These are phyloP conservation scores for Lupinus albus DNA, from an alignment of 306 rosid species.

Conservation along the genomic window DNA sequence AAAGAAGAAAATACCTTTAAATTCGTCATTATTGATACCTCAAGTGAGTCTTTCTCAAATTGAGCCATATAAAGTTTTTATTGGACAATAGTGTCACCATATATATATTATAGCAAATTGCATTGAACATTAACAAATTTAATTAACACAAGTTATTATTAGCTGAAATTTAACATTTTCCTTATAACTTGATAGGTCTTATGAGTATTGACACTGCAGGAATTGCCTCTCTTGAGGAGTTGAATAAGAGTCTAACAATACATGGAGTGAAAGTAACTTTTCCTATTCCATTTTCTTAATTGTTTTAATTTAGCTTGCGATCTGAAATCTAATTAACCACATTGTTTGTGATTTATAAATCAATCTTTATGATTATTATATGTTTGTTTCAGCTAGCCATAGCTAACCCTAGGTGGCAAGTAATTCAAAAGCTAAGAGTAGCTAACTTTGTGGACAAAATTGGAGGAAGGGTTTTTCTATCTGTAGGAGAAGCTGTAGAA, in stretches of 20 bases:
- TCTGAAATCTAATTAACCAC: no score
- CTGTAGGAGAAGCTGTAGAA: slow-evolving; percentile 73
- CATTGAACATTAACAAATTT: neutral
- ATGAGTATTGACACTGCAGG: slow-evolving; percentile 71
- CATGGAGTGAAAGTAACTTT: slow-evolving; percentile 53
- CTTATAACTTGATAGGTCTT: slow-evolving; percentile 49
- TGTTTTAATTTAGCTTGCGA: neutral
- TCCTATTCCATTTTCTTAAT: neutral
- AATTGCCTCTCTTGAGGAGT: slow-evolving; percentile 57
- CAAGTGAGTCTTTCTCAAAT: slow-evolving; percentile 56
- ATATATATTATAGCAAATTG: neutral
- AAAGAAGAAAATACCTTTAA: slow-evolving; percentile 38
- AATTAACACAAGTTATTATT: neutral
- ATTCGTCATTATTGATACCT: slow-evolving; percentile 58
- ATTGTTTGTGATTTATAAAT: neutral
- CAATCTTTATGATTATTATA: no score
- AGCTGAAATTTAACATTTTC: neutral
- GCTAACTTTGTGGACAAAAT: slow-evolving; percentile 57
- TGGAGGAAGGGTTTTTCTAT: slow-evolving; percentile 62
- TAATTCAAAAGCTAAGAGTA: slow-evolving; percentile 73
- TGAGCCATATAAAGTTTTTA: neutral
- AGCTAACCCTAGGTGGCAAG: slow-evolving; percentile 76
- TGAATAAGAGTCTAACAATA: slow-evolving; percentile 50
- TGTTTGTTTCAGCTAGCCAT: slow-evolving; percentile 63
- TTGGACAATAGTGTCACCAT: neutral